Evolutionary conservation across 1,284 basidiomycete genomes (phyloP), one percentile per base, ranked within the genome.

Genomic region (Fomitopsis schrenkii): DNA sequence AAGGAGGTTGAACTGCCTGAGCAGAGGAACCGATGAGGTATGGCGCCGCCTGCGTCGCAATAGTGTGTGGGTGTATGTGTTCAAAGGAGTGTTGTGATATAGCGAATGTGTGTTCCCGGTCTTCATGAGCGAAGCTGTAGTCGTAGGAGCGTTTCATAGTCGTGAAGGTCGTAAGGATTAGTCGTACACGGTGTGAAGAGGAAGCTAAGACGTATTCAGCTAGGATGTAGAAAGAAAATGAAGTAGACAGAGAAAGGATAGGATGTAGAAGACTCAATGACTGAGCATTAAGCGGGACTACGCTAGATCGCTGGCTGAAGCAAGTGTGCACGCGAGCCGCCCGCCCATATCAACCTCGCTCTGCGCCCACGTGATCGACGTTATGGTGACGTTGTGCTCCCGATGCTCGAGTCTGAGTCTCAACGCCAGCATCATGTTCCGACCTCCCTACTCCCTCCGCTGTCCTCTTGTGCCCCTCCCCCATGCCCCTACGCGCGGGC

Each of bases 81-180:
- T n/a, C 17, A 33, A 68, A 68, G 36, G 71, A 67, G 58, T 61
- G 69, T 66, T 50, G 26, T 56, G 62, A 38, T 56, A 35, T 62
- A 61, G 64, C 33, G 35, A 15, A 22, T 54, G 52, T 54, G 52
- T 38, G 19, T n/a, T 54, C 48, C 48, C 48, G 48, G 48, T 33
- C 48, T 15, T 50, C 52, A 40, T 61, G 46, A 60, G 69, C 66
- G 68, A 67, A 71, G 59, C 66, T 67, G 68, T 66, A 61, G 59
- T 70, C 62, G 63, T 65, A 66, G 36, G 66, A 57, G 44, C 66
- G 66, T 62, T 70, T 66, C 71, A 71, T 72, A 59, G 30, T 65
- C 50, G 62, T 66, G 54, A 64, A 50, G 38, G 44, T 59, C 62
- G 59, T 63, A 54, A 66, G 58, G 42, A 8, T 5, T 3, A 40